Base-by-base conservation (phyloP, 805 yeast genomes). In the Deakozyma indianensis region DNA sequence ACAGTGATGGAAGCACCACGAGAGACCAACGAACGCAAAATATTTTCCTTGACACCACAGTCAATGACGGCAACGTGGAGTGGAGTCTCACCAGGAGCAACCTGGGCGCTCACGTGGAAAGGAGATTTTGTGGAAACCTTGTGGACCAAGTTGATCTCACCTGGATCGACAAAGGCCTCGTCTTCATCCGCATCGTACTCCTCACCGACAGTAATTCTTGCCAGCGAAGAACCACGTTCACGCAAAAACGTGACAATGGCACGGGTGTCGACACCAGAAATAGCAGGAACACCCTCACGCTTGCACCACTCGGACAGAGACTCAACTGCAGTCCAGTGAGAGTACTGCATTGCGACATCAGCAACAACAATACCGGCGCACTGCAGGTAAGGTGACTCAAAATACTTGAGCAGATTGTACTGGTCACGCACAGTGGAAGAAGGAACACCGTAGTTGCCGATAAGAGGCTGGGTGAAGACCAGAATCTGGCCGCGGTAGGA, bases 261-360 rank as follows among this genome's bases (percentile, higher is more conserved):
- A 70, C 98, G 83, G 52, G 99, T 92, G 65, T 92, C 99, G 42
- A 92, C 96, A 50, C 96, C 98, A 40, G 96, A 78, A 56, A 92
- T 83, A 41, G 96, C 94, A 47, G 97, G 94, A 46, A 94, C 92
- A 40, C 95, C 95, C 56, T 87, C 94, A 61, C 95, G 80, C 66
- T 83, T 77, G 70, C 98, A 92, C 98, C 97, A 92, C 56, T 83
- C 84, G 49, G 85, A 83, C 48, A 92, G 73, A 18, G 94, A 81
- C 69, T 92, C 97, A 27, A 92, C 95, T 2, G 99, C 99, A 29
- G 97, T 88, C 98, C 98, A 92, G 64, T 92, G 99, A n/a, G 96
- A 85, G 66, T 90, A 86, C 62, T 87, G 75, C 73, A 88, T 75
- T 21, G 98, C 97, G 46, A 77, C 95, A 60, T 92, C 96, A 40